These are phyloP conservation scores for Cordyceps tenuipes DNA, from an alignment of 2,329 filamentous ascomycete species.

Conservation along the genomic window DNA sequence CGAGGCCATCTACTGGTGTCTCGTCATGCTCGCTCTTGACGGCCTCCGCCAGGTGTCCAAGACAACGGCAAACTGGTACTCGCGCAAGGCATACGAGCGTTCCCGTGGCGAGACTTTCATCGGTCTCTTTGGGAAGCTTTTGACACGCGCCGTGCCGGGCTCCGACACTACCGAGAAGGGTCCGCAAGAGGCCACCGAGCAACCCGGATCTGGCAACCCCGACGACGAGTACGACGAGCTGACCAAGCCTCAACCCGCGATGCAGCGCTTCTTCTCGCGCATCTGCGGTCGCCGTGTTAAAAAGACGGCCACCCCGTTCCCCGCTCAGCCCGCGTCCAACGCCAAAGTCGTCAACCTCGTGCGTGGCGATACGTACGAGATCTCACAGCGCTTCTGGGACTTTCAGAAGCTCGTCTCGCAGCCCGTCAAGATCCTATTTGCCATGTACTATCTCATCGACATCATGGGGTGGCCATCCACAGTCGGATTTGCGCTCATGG, in stretches of 20 bases:
- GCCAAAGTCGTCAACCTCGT: conserved; percentile 88
- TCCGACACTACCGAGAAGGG: conserved; percentile 30
- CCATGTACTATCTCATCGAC: conserved; percentile 53
- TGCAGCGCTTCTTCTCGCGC: conserved; percentile 14
- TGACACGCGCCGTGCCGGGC: conserved; percentile 34
- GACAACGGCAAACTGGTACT: conserved; percentile 59
- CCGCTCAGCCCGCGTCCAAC: conserved; percentile 58
- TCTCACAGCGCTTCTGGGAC: conserved; percentile 83
- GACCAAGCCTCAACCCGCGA: background rate
- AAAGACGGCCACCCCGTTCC: conserved; percentile 20
- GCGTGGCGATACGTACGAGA: conserved; percentile 72
- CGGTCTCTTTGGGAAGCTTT: conserved; percentile 28
- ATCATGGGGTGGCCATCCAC: conserved; percentile 76
- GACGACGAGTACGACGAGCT: background rate
- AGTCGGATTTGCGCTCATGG: conserved; percentile 60
- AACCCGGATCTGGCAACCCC: background rate
- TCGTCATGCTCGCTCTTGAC: conserved; percentile 29
- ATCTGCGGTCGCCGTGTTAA: conserved; percentile 17
- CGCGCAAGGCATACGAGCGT: conserved; percentile 74
- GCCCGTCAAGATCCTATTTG: conserved; percentile 67
- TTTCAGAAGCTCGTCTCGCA: conserved; percentile 67
- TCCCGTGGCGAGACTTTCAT: conserved; percentile 61
- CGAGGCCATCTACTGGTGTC: conserved; percentile 29
- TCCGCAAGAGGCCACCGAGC: conserved; percentile 14
- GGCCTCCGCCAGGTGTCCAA: conserved; percentile 26